Evolutionary conservation across 495 filamentous ascomycete species (phyloP).

Genomic region (Amphirosellinia nigrospora): DNA sequence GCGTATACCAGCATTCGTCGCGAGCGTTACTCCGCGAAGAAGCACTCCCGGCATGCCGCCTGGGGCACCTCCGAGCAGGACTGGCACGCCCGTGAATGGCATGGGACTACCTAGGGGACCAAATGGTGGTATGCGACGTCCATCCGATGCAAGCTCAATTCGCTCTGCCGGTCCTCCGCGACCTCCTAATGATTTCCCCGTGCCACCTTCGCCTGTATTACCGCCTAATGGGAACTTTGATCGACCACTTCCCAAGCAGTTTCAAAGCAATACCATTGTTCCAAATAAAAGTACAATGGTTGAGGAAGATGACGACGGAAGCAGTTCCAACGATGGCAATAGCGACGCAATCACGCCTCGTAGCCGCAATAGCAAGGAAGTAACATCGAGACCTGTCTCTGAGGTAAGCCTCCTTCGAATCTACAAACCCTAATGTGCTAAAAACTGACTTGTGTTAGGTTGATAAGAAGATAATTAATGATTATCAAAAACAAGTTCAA

Average conservation of each 20-base stretch:
- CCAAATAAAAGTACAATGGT: constrained; percentile 99
- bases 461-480: constrained; percentile 73
- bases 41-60: constrained; percentile 72
- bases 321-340: constrained; percentile 55
- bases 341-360: constrained; percentile 59
- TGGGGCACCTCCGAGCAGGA: constrained; percentile 57
- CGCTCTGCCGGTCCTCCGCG: constrained; percentile 40
- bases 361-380: constrained; percentile 63
- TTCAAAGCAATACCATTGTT: constrained; percentile 94
- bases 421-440: background rate
- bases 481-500: constrained; percentile 78
- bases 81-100: constrained; percentile 62
- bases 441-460: constrained; percentile 45
- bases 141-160: constrained; percentile 62
- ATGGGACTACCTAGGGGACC: constrained; percentile 53
- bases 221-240: constrained; percentile 48
- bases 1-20: constrained; percentile 82
- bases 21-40: constrained; percentile 66
- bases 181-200: constrained; percentile 51
- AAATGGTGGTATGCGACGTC: constrained; percentile 51
- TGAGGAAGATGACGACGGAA: constrained; percentile 86
- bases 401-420: constrained; percentile 50
- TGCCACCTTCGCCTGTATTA: constrained; percentile 52
- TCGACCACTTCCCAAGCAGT: constrained; percentile 80
- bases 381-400: constrained; percentile 48